Percentiles rank a stretch among this genome's conserved stretches.
Conservation (phyloP, 768 basidiomycete genomes). For the Tremella mesenterica region DNA sequence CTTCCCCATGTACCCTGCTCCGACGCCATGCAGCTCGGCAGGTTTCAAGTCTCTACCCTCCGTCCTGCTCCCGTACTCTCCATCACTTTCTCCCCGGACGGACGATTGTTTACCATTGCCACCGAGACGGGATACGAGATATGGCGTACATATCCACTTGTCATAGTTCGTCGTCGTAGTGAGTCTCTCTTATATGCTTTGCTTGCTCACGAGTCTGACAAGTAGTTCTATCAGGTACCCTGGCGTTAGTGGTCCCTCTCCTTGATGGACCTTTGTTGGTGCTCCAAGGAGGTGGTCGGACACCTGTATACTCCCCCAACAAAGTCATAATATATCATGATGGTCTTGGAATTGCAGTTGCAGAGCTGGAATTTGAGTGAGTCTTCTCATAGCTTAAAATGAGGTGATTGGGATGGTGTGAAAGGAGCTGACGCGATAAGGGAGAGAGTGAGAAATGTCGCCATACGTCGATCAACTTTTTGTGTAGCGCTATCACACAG, state of each 20-base stretch:
- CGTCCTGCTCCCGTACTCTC: constrained; percentile 30
- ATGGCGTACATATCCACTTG: constrained; percentile 33
- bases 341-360: constrained; percentile 23
- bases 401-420: background rate
- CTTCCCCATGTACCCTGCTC: background rate
- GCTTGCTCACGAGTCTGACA: background rate
- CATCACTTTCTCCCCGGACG: constrained; percentile 35
- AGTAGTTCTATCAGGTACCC: constrained; percentile 36
- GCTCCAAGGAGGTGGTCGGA: constrained; percentile 41
- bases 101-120: constrained; percentile 33
- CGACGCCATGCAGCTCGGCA: constrained; percentile 38
- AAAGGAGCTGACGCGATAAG: constrained; percentile 10
- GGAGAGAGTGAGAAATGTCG: constrained; percentile 28
- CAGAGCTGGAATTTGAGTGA: constrained; percentile 38
- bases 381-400: background rate
- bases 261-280: constrained; percentile 38
- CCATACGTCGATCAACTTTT: constrained; percentile 18
- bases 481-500: constrained; percentile 30
- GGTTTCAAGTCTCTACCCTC: constrained; percentile 39
- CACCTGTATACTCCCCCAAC: constrained; percentile 45
- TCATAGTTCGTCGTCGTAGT: constrained; percentile 29
- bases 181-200: constrained; percentile 2
- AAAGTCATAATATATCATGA: constrained; percentile 44
- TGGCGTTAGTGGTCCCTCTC: constrained; percentile 25
- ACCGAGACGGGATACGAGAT: constrained; percentile 39